Base-by-base conservation (phyloP, 1,139 yeast genomes). In the Debaryomycetaceae sp. region DNA sequence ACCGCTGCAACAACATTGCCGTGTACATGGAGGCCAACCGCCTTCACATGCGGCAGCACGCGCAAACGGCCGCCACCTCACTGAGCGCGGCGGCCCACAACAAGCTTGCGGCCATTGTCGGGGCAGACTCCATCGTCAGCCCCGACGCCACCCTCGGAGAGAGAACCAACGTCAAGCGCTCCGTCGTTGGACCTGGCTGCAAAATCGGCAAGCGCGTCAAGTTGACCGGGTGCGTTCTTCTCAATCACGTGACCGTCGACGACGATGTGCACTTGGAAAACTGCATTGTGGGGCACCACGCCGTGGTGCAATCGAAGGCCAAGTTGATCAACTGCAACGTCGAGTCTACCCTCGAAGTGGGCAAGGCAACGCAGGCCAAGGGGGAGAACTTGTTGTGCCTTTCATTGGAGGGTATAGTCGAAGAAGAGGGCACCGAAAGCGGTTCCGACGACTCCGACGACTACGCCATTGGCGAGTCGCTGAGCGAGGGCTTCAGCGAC, bases 1-100 rank as follows among this genome's bases (percentile, higher is more conserved):
- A 84, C 44, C 71, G 97, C 45, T 70, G 82, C 31, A 86, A 86
- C 52, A 84, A 80, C 47, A 63, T 84, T 30, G 74, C 86, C 1
- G 86, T 89, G 4, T 85, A 79, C 53, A 75, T 86, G 76, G 98
- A 91, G 58, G 89, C 94, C n/a, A 91, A 88, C 53, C 70, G 97
- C 41, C 69, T 75, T 48, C 68, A 82, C 36, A 71, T 89, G 74
- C 83, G 77, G 50, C 36, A 49, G 26, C 69, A 65, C 41, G 66
- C 69, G 4, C 38, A 38, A 9, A 29, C 41, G 13, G 55, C 58
- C 13, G 50, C 58, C 3, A 17, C 33, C 4, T 35, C 35, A 24
- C 55, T 5, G 23, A 8, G 12, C 15, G 11, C 7, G 6, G 9
- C 7, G 19, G 61, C 5, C 65, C 61, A 21, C 55, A 32, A 27